These are phyloP conservation scores for Hippophae gyantsensis DNA, from an alignment of 306 rosid species.

Conservation along the genomic window DNA sequence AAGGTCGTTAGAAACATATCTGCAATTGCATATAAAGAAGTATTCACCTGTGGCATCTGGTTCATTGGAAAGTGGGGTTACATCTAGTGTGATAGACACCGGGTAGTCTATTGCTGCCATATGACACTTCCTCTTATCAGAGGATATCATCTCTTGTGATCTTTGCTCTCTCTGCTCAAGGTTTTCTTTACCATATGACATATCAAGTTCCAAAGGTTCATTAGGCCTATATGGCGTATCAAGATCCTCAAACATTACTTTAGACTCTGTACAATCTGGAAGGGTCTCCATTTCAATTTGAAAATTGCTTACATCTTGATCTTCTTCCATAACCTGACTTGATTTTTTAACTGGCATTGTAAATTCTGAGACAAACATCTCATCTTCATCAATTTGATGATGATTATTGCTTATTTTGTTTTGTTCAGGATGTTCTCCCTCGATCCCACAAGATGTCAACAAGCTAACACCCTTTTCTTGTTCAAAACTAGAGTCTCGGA, in stretches of 20 bases:
- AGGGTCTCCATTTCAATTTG: slow-evolving; percentile 33
- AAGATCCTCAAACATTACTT: slow-evolving; percentile 23
- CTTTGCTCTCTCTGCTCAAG: slow-evolving; percentile 18
- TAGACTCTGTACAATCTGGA: slow-evolving; percentile 22
- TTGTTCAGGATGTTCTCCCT: slow-evolving; percentile 20
- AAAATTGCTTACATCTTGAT: slow-evolving; percentile 11
- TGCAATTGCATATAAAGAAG: slow-evolving; percentile 16
- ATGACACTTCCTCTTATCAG: slow-evolving; percentile 25
- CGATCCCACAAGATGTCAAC: slow-evolving; percentile 19
- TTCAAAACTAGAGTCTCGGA: slow-evolving; percentile 18
- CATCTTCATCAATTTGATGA: slow-evolving; percentile 24
- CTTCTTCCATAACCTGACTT: slow-evolving; percentile 19
- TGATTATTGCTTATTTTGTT: slow-evolving; percentile 16
- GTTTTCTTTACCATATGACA: slow-evolving; percentile 23
- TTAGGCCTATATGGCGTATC: slow-evolving; percentile 15
- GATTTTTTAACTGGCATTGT: slow-evolving; percentile 21
- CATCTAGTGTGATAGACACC: slow-evolving; percentile 20
- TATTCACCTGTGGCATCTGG: slow-evolving; percentile 34
- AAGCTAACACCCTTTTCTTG: slow-evolving; percentile 24
- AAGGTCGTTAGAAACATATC: slow-evolving; percentile 4
- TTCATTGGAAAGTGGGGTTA: slow-evolving; percentile 31
- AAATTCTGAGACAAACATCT: slow-evolving; percentile 17
- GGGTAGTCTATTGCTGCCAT: slow-evolving; percentile 9
- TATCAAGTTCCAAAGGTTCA: slow-evolving; percentile 21
- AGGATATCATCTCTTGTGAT: slow-evolving; percentile 23